phyloP scores from a whole-genome alignment of 768 basidiomycete species.

The Trametes cingulata region DNA sequence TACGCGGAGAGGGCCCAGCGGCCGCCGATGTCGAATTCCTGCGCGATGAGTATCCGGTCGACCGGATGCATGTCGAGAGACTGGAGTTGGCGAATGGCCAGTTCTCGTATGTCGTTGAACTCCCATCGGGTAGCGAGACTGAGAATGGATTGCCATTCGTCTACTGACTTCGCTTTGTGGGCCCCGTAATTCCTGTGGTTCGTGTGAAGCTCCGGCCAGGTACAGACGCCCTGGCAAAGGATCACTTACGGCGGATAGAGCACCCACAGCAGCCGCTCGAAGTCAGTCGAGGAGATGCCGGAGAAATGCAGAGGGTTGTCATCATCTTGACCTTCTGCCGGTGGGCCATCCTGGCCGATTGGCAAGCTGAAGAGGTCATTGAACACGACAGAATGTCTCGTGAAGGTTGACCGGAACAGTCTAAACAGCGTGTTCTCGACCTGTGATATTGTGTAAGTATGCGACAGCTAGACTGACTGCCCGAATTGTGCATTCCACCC shows the following conservation, averaged over 20 bases:
- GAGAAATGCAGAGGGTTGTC: constrained; percentile 38
- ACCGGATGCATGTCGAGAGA: constrained; percentile 38
- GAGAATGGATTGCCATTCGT: constrained; percentile 46
- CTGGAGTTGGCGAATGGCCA: constrained; percentile 43
- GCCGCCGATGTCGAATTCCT: constrained; percentile 35
- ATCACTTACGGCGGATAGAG: constrained; percentile 60
- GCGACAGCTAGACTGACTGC: not conserved
- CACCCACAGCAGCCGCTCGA: constrained; percentile 58
- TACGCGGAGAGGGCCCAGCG: constrained; percentile 40
- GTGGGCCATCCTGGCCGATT: constrained; percentile 14
- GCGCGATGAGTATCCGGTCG: constrained; percentile 42
- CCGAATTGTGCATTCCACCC: constrained; percentile 16
- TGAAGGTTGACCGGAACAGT: constrained; percentile 63
- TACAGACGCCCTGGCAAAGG: not conserved
- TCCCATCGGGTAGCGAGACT: constrained; percentile 41
- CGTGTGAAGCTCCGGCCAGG: constrained; percentile 2
- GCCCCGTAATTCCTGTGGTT: constrained; percentile 49
- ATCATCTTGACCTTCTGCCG: constrained; percentile 30
- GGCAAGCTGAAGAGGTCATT: constrained; percentile 28
- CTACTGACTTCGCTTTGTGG: constrained; percentile 44
- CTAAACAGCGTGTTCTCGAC: constrained; percentile 57
- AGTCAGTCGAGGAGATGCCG: constrained; percentile 47
- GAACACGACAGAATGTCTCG: constrained; percentile 50
- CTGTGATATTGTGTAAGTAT: constrained; percentile 34
- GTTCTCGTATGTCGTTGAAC: constrained; percentile 40